Conservation (phyloP, 129 eudicot species). For the Saussurea involucrata region DNA sequence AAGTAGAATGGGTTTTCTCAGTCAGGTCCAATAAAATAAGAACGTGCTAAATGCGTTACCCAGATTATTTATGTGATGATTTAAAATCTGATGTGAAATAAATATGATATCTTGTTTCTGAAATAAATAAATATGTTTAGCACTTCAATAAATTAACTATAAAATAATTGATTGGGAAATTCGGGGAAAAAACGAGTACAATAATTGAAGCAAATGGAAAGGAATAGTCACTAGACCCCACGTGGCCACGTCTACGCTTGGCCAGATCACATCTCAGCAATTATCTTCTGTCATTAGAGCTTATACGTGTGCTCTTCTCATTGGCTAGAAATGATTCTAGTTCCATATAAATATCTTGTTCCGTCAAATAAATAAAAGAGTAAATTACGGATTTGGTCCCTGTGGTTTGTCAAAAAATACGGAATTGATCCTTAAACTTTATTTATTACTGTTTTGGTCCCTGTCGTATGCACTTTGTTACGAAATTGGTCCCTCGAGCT, state of each 20-base stretch:
- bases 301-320: conserved; percentile 1
- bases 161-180: not conserved
- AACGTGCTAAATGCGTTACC: too few relatives aligned
- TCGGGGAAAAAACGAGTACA: not conserved
- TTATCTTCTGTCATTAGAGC: conserved; percentile 18
- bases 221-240: conserved; percentile 27
- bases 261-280: conserved; percentile 24
- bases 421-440: too few relatives aligned
- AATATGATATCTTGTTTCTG: not conserved
- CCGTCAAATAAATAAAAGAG: too few relatives aligned
- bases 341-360: too few relatives aligned
- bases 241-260: conserved; percentile 22
- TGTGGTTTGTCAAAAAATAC: too few relatives aligned
- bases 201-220: conserved; percentile 31
- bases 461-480: too few relatives aligned
- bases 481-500: too few relatives aligned
- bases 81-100: not conserved
- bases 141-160: not conserved
- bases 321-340: conserved; percentile 1
- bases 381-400: too few relatives aligned
- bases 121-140: not conserved
- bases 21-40: too few relatives aligned
- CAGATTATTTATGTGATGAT: not conserved
- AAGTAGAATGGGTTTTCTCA: too few relatives aligned
- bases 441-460: too few relatives aligned